A percentile compares a stretch with the other conserved stretches of the same genome.
phyloP scores from a whole-genome alignment of 805 yeast species.

The Pichia phayaonensis region DNA sequence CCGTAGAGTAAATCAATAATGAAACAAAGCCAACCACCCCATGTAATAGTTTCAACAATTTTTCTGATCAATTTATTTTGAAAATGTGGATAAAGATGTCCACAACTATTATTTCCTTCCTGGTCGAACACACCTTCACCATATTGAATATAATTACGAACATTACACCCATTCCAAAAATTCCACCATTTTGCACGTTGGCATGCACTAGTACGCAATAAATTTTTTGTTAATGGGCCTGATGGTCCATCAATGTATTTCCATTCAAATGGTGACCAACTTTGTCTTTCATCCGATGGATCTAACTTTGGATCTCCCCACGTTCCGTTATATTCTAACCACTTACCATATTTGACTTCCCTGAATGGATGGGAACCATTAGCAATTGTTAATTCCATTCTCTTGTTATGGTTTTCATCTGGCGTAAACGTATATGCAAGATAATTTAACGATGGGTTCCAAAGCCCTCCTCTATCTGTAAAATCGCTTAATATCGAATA shows the following conservation, averaged over 20 bases:
- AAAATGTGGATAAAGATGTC: constrained; percentile 28
- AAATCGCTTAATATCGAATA: constrained; percentile 85
- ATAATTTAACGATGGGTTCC: constrained; percentile 87
- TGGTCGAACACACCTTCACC: constrained; percentile 80
- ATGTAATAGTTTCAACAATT: constrained; percentile 30
- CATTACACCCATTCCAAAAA: constrained; percentile 72
- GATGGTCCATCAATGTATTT: constrained; percentile 86
- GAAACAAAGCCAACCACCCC: constrained; percentile 41
- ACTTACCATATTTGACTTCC: constrained; percentile 50
- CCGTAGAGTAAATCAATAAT: constrained; percentile 34
- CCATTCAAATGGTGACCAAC: constrained; percentile 85
- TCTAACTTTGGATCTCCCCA: constrained; percentile 85
- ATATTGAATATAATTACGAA: constrained; percentile 62
- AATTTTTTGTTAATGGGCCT: constrained; percentile 80
- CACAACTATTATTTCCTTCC: constrained; percentile 77
- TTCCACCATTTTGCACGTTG: constrained; percentile 93
- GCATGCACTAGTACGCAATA: constrained; percentile 64
- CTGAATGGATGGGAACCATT: constrained; percentile 43
- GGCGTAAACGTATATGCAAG: constrained; percentile 61
- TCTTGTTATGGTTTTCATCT: constrained; percentile 48
- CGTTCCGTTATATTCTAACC: constrained; percentile 75
- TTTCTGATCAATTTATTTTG: constrained; percentile 22
- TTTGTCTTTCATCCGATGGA: constrained; percentile 69
- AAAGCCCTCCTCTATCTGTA: constrained; percentile 89
- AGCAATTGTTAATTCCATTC: constrained; percentile 34